Percentiles rank a stretch among this genome's conserved stretches.
Conservation (phyloP, 2,329 filamentous ascomycete genomes). For the Orbilia javanica region DNA sequence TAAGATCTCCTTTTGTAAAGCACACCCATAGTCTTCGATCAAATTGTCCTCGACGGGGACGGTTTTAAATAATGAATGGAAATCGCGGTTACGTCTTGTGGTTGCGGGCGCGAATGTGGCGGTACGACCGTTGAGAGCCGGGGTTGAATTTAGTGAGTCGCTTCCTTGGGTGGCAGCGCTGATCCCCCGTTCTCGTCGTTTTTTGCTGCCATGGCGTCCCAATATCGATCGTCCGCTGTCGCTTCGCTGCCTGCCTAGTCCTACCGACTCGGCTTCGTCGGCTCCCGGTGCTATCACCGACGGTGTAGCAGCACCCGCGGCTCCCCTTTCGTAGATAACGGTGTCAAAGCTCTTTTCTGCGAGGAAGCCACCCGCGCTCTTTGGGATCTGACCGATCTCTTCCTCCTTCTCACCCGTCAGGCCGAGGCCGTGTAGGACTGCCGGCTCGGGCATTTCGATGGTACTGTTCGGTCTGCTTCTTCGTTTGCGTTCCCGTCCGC, state of each 20-base stretch:
- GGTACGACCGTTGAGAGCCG: neutral
- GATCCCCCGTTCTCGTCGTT: conserved; percentile 85
- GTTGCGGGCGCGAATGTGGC: conserved; percentile 91
- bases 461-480: conserved; percentile 41
- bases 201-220: conserved; percentile 70
- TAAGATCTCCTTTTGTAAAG: conserved; percentile 92
- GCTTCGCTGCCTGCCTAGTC: conserved; percentile 34
- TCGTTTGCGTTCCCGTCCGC: conserved; percentile 29
- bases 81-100: conserved; percentile 95
- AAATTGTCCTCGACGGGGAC: conserved; percentile 98
- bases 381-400: conserved; percentile 50
- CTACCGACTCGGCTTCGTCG: conserved; percentile 19
- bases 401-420: conserved; percentile 52
- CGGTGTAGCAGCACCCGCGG: conserved; percentile 22
- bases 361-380: conserved; percentile 41
- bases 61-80: conserved; percentile 92
- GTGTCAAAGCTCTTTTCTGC: conserved; percentile 52
- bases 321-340: conserved; percentile 34
- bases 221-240: conserved; percentile 63
- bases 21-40: conserved; percentile 98
- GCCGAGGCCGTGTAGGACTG: conserved; percentile 42
- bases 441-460: conserved; percentile 42
- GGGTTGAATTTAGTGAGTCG: conserved; percentile 67
- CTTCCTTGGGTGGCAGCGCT: conserved; percentile 68
- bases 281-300: conserved; percentile 18